phyloP scores from a whole-genome alignment of 495 filamentous ascomycete species.

The Penicillium samsonianum region DNA sequence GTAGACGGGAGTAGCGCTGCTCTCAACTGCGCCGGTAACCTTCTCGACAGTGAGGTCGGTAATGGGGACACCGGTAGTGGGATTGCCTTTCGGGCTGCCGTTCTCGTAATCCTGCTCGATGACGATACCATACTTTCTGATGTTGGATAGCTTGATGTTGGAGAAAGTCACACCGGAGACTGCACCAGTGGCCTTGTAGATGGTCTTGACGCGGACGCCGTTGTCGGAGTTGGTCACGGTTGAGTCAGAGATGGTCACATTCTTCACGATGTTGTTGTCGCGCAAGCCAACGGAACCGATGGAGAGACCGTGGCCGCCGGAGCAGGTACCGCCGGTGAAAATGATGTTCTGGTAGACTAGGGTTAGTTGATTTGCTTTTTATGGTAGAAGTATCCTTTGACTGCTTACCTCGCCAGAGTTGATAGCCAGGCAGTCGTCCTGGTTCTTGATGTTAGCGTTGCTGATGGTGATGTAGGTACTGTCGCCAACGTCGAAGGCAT shows the following conservation, averaged over 20 bases:
- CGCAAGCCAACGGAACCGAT: conserved; percentile 70
- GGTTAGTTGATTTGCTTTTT: neutral
- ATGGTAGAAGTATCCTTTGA: neutral
- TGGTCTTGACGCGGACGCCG: conserved; percentile 66
- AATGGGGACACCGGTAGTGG: conserved; percentile 63
- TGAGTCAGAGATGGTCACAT: conserved; percentile 55
- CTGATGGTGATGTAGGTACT: conserved; percentile 53
- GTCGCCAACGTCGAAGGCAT: conserved; percentile 63
- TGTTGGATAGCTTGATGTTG: conserved; percentile 58
- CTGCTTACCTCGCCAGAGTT: conserved; percentile 50
- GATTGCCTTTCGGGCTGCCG: conserved; percentile 59
- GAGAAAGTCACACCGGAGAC: conserved; percentile 61
- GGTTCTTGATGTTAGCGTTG: conserved; percentile 57
- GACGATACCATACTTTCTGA: conserved; percentile 63
- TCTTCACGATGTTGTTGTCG: conserved; percentile 58
- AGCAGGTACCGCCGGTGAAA: conserved; percentile 55
- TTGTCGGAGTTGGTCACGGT: conserved; percentile 57
- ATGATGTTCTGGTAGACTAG: conserved; percentile 44
- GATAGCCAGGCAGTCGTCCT: conserved; percentile 66
- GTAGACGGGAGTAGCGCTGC: conserved; percentile 48
- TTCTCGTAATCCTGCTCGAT: conserved; percentile 72
- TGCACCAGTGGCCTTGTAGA: conserved; percentile 55
- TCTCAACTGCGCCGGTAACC: conserved; percentile 53
- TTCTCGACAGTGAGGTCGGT: conserved; percentile 55
- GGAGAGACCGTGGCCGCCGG: conserved; percentile 66